Percentiles rank a stretch among this genome's conserved stretches.
These are phyloP conservation scores for Citrus hindsii DNA, from an alignment of 345 rosid species.

Conservation along the genomic window DNA sequence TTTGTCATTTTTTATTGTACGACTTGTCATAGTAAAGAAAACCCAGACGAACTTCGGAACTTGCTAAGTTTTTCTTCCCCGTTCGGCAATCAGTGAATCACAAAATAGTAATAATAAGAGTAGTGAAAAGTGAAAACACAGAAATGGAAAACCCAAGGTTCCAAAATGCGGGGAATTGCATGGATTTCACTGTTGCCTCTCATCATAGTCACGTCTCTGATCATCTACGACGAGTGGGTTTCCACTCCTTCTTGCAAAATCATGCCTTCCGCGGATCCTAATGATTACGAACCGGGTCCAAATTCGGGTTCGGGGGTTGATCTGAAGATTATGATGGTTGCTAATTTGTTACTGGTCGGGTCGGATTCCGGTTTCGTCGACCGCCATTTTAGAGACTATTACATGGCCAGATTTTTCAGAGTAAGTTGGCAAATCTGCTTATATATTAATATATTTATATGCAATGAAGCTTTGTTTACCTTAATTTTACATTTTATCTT, in stretches of 20 bases:
- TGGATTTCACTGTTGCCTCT: conserved; percentile 36
- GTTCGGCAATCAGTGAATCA: background rate
- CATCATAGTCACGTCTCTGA: conserved; percentile 24
- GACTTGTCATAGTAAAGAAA: background rate
- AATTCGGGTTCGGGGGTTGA: conserved; percentile 5
- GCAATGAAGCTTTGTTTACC: background rate
- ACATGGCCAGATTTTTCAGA: conserved; percentile 54
- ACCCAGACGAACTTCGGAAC: background rate
- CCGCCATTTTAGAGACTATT: conserved; percentile 45
- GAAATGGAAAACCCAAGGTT: conserved; percentile 20
- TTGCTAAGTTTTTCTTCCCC: background rate
- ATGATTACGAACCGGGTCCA: conserved; percentile 9
- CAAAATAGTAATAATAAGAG: background rate
- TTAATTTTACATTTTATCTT: background rate
- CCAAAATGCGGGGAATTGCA: conserved; percentile 14
- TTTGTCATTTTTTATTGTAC: no score
- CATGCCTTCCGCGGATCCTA: conserved; percentile 19
- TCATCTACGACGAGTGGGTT: conserved; percentile 39
- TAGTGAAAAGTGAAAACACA: no score
- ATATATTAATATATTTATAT: background rate
- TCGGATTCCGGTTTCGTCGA: conserved; percentile 36
- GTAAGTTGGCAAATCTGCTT: conserved; percentile 11
- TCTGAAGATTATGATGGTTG: conserved; percentile 55
- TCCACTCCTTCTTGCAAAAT: conserved; percentile 44
- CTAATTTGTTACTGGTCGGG: conserved; percentile 44